Percentiles rank a stretch among this genome's conserved stretches.
phyloP scores from a whole-genome alignment of 768 basidiomycete genomes.

The Tylopilus intermedius region DNA sequence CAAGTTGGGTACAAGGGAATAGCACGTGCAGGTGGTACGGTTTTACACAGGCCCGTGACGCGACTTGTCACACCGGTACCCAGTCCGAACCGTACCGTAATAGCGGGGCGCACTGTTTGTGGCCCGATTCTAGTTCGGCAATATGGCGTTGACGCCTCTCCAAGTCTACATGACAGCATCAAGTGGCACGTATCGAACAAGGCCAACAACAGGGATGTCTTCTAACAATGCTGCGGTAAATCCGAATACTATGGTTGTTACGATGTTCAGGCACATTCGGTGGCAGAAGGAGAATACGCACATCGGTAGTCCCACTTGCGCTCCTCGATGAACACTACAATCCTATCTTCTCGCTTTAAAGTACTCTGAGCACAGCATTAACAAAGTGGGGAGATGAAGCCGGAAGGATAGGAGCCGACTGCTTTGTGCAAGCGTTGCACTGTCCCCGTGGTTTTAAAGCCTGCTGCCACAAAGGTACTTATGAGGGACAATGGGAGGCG shows the following conservation, averaged over 20 bases:
- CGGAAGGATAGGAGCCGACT: conserved; percentile 34
- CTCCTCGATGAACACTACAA: conserved; percentile 79
- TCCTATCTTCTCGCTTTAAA: conserved; percentile 79
- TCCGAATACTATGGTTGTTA: conserved; percentile 59
- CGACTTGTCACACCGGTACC: too few relatives aligned
- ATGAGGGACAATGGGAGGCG: conserved; percentile 59
- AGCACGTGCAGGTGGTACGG: too few relatives aligned
- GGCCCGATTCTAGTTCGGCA: conserved; percentile 22
- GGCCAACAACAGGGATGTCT: conserved; percentile 72
- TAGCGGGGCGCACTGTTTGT: too few relatives aligned
- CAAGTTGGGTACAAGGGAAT: too few relatives aligned
- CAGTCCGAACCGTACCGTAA: too few relatives aligned
- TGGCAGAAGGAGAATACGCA: conserved; percentile 28
- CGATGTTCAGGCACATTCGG: too few relatives aligned
- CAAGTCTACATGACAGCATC: conserved; percentile 39
- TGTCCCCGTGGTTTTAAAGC: conserved; percentile 63
- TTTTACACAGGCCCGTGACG: too few relatives aligned
- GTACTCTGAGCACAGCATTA: conserved; percentile 46
- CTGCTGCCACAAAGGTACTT: conserved; percentile 57
- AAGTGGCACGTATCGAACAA: conserved; percentile 24
- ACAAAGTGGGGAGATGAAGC: neutral
- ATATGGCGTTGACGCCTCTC: conserved; percentile 55
- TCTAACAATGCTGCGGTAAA: conserved; percentile 81
- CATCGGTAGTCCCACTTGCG: conserved; percentile 85
- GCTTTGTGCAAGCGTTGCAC: conserved; percentile 64